A percentile compares a stretch with the other conserved stretches of the same genome.
Evolutionary conservation across 2,329 filamentous ascomycete genomes (phyloP).

Genomic region (Exophiala bonariae): DNA sequence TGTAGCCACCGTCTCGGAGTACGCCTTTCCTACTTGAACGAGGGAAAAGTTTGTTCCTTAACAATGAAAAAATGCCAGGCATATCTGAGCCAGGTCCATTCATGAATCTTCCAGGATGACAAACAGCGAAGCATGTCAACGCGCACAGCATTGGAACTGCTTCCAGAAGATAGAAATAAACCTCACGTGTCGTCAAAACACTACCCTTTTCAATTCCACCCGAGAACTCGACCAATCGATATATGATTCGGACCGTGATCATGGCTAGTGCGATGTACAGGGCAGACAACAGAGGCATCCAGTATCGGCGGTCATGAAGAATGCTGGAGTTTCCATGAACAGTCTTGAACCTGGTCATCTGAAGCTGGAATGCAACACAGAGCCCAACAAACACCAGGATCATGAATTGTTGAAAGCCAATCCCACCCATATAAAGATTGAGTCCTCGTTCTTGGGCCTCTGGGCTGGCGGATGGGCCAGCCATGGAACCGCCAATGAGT

Average conservation of each 20-base stretch:
- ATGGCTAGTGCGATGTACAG: conserved; percentile 53
- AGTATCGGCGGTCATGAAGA: conserved; percentile 25
- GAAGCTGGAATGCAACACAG: conserved; percentile 39
- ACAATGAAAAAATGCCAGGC: too few relatives aligned
- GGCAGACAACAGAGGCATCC: conserved; percentile 41
- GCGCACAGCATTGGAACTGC: conserved; percentile 39
- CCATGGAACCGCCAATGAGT: conserved; percentile 37
- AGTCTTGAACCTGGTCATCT: conserved; percentile 29
- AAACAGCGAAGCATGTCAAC: conserved; percentile 21
- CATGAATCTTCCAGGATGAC: too few relatives aligned
- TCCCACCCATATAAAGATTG: conserved; percentile 56
- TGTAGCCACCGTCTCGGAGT: too few relatives aligned
- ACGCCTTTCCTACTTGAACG: too few relatives aligned
- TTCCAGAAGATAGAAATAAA: conserved; percentile 41
- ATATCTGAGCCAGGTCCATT: too few relatives aligned
- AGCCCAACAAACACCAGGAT: conserved; percentile 50
- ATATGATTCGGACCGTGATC: conserved; percentile 57
- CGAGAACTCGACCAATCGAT: conserved; percentile 60
- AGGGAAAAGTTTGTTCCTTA: too few relatives aligned
- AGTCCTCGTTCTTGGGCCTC: conserved; percentile 36
- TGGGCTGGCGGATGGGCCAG: conserved; percentile 29
- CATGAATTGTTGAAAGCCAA: conserved; percentile 53
- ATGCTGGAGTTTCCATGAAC: conserved; percentile 21
- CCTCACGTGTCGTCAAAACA: conserved; percentile 52
- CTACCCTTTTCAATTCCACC: conserved; percentile 51